A percentile compares a stretch with the other conserved stretches of the same genome.
phyloP scores from a whole-genome alignment of 257 asterid genomes.

The Lantana camara region DNA sequence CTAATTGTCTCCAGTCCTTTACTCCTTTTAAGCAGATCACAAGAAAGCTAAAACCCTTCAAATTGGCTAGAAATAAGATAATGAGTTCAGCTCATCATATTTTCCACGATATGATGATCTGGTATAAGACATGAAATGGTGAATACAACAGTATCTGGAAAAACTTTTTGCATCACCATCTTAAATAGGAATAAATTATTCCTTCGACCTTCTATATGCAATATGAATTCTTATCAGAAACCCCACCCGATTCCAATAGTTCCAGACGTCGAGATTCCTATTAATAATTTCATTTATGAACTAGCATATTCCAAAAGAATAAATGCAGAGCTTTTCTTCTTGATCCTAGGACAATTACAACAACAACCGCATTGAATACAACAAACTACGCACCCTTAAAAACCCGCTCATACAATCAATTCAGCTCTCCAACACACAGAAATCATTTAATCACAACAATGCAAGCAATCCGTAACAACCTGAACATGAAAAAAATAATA shows the following conservation, averaged over 20 bases:
- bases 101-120: background rate
- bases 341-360: background rate
- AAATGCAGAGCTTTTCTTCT: background rate
- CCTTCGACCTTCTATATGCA: background rate
- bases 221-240: constrained; percentile 4
- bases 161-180: background rate
- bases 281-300: background rate
- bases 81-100: background rate
- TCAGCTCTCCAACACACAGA: constrained; percentile 8
- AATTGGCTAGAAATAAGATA: constrained; percentile 11
- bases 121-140: background rate
- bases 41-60: constrained; percentile 10
- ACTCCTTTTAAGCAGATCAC: too few relatives aligned
- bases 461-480: background rate
- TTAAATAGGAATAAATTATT: background rate
- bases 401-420: constrained; percentile 17
- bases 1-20: background rate
- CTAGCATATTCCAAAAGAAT: background rate
- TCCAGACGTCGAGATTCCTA: background rate
- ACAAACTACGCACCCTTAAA: background rate
- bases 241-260: background rate
- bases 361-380: background rate
- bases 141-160: background rate
- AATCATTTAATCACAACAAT: background rate
- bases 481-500: background rate